Base-by-base conservation (phyloP, 75 land plant species). In the Pinus taeda region DNA sequence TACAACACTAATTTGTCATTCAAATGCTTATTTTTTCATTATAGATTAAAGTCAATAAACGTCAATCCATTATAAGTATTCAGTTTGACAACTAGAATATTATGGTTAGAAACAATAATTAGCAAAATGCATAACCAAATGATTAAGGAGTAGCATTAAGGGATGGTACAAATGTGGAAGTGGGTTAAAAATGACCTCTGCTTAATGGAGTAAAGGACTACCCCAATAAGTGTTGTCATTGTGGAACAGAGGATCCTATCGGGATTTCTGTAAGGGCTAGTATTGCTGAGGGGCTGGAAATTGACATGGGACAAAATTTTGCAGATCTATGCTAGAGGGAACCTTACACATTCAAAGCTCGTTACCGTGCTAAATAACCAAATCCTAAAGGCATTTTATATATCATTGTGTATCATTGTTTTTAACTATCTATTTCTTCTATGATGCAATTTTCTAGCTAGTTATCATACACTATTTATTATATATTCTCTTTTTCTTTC, bases 211-310 rank as follows among this genome's bases (percentile, higher is more conserved):
- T 24, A 24, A 53, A 4, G 21, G 59, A 73, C 36, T 26, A 73
- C 36, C 59, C 36, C 30, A 70, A 36, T 30, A 78, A 64, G 39
- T 73, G 79, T 45, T 67, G 29, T 45, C 22, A 77, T 39, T 73
- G 67, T 62, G 80, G 77, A 45, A 63, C 4, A 53, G 81, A 79
- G 75, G 86, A 81, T 69, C 80, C 82, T 36, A 45, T 83, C 56
- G 91, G 86, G 5, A 70, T 79, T 30, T 82, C 87, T 59, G 88
- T 90, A 59, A 88, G 89, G 74, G 85, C 87, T 59, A 77, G 81
- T 4, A 71, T 90, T 76, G 79, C 67, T 64, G 90, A 90, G 56
- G 84, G 82, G 69, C 81, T 90, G 2, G 78, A 87, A 72, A 81
- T 91, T 76, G 89, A 89, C 79, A 89, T 81, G 60, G 76, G 78